Evolutionary conservation across 129 eudicot genomes (phyloP).

Genomic region (Flaveria brownii): DNA sequence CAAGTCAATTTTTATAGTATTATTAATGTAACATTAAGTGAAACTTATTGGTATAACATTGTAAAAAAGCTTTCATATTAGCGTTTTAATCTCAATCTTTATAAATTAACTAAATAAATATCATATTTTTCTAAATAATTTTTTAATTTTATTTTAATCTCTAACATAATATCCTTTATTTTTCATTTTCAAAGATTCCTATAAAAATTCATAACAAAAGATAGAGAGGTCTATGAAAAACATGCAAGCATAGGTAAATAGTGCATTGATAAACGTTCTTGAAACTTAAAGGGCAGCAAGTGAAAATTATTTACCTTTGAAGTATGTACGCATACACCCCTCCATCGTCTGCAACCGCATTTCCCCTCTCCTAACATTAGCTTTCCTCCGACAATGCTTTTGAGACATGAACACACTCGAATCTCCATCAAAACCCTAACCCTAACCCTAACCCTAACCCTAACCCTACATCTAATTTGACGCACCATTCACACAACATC

Average conservation of each 20-base stretch:
- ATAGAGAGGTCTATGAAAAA: no score
- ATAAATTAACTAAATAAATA: no score
- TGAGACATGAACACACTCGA: conserved; percentile 31
- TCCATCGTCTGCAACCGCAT: conserved; percentile 36
- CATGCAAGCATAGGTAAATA: not conserved
- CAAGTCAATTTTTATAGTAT: no score
- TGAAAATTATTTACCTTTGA: not conserved
- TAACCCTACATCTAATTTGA: conserved; percentile 28
- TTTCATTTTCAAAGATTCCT: no score
- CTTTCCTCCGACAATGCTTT: not conserved
- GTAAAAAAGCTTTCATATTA: no score
- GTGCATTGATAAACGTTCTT: not conserved
- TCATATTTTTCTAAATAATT: no score
- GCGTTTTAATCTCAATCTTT: no score
- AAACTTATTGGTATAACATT: no score
- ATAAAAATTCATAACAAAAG: no score
- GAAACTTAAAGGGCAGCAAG: not conserved
- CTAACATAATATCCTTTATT: no score
- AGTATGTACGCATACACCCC: conserved; percentile 49
- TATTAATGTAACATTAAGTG: no score
- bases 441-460: conserved; percentile 47
- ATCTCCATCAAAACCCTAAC: conserved; percentile 27
- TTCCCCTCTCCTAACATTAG: conserved; percentile 16
- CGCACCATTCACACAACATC: not conserved
- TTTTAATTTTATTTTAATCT: no score